Evolutionary conservation across 371 early-diverging fungal genomes (phyloP), one percentile per base, ranked within the genome.

Genomic region (Rhizomucor miehei): DNA sequence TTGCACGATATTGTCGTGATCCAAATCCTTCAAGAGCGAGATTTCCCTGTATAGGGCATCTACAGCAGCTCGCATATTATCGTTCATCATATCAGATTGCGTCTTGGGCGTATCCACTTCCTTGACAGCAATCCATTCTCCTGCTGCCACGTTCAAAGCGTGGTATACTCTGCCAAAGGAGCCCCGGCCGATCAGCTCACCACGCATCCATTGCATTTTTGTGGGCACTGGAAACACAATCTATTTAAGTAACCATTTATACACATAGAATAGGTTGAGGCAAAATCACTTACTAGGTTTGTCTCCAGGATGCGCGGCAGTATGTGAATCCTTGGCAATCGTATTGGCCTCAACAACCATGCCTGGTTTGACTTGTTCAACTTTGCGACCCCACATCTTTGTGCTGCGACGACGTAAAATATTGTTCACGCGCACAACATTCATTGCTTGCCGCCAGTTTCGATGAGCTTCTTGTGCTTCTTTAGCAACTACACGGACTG

Each of bases 71-170:
- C 56, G 45, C 51, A 74, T 49, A 21, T 70, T 68, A 3, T 59
- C 65, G n/a, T 70, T 69, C 11, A 59, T 24, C 51, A 61, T 62
- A 34, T 80, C 84, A 1, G 82, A 68, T 43, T 77, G 84, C 17
- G 75, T 85, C 9, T 64, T 73, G 1, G 93, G 89, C 36, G 93
- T 57, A 60, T 92, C 91, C 2, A 99, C 98, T 72, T 96, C 94
- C 72, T 99, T 99, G 35, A 98, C 95, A 0, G 99, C 99, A 84
- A 99, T 94, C 53, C 96, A 80, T 55, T 89, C 91, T 6, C 92
- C 91, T 4, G 89, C 90, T 41, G 81, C 82, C 13, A 88, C 73
- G 66, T 94, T 91, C 67, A 92, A 81, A 4, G 93, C 99, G 55
- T 89, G 88, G 59, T 92, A 99, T 1, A 99, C 99, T 54, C 85